phyloP scores from a whole-genome alignment of 2,329 filamentous ascomycete genomes.

The Alternaria alternata region DNA sequence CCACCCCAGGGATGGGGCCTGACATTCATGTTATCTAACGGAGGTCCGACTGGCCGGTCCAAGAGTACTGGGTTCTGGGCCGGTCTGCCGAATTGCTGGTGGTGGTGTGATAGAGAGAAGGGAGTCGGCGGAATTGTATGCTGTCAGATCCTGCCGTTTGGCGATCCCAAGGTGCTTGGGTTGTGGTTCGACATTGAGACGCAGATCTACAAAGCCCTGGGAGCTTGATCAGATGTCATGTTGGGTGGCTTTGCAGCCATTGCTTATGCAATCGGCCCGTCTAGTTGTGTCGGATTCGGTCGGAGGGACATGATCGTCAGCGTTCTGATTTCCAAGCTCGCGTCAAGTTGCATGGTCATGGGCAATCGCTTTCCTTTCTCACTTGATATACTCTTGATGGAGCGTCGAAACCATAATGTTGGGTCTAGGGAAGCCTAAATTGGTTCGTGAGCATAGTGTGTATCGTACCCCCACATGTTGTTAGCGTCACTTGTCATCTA shows the following conservation, averaged over 20 bases:
- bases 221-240: constrained; percentile 2
- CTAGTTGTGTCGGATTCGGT: neutral
- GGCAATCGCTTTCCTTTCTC: neutral
- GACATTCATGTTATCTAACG: constrained; percentile 61
- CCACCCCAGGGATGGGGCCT: constrained; percentile 70
- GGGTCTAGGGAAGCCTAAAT: neutral
- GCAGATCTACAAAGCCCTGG: constrained; percentile 22
- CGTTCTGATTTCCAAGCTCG: neutral
- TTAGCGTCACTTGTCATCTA: constrained; percentile 1
- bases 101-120: constrained; percentile 68
- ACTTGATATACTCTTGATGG: neutral
- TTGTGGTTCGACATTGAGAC: constrained; percentile 15
- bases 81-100: constrained; percentile 67
- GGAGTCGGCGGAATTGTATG: constrained; percentile 58
- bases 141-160: constrained; percentile 43
- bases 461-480: neutral
- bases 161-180: constrained; percentile 32
- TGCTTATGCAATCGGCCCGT: constrained; percentile 10
- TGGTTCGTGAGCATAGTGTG: neutral
- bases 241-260: neutral
- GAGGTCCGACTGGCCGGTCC: constrained; percentile 32
- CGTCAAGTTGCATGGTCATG: neutral
- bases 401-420: neutral
- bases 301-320: constrained; percentile 2
- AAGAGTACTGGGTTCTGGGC: constrained; percentile 63